Percentiles rank a stretch among this genome's conserved stretches.
Conservation (phyloP, 352 stramenopile species). For the Poterioochromonas sp. region DNA sequence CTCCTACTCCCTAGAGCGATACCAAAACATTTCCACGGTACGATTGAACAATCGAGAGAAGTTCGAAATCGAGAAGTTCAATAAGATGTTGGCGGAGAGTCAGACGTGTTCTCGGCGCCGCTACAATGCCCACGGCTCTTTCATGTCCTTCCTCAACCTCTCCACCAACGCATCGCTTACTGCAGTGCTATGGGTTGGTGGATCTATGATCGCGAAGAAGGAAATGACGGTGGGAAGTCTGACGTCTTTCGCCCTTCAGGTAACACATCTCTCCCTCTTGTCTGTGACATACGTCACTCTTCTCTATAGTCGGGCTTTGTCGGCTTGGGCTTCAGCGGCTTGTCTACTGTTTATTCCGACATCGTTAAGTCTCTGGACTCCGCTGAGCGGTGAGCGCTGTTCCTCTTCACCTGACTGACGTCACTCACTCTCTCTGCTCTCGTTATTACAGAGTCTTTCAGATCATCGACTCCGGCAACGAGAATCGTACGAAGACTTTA, state of each 20-base stretch:
- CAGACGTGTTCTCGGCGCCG: no score
- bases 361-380: background rate
- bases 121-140: background rate
- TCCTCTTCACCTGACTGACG: background rate
- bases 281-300: background rate
- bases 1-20: background rate
- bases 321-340: slow-evolving; percentile 11
- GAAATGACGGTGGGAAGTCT: background rate
- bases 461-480: no score
- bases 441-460: background rate
- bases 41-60: slow-evolving; percentile 8
- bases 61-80: background rate
- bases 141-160: slow-evolving; percentile 18
- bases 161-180: background rate
- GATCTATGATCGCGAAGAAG: background rate
- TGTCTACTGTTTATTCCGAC: background rate
- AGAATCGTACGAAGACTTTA: no score
- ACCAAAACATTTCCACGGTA: background rate
- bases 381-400: background rate
- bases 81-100: background rate
- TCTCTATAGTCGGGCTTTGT: slow-evolving; percentile 12
- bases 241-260: slow-evolving; percentile 1
- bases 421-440: background rate
- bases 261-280: background rate
- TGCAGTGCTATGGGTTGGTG: background rate